Conservation (phyloP, 306 rosid species). For the Calophaca sinica region DNA sequence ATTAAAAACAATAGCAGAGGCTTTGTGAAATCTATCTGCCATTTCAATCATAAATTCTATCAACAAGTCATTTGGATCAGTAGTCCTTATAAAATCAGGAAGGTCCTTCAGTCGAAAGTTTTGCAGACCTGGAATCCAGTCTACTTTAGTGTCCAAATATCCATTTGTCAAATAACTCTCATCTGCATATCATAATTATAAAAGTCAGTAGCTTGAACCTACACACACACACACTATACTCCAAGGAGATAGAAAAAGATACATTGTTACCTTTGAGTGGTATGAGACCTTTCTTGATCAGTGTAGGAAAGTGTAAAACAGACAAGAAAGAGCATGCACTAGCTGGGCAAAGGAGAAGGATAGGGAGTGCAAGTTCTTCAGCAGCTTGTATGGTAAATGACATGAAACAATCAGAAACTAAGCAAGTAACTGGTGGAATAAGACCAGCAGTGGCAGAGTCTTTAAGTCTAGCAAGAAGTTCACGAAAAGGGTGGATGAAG, state of each 20-base stretch:
- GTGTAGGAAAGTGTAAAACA: not conserved
- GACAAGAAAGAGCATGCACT: slow-evolving; percentile 32
- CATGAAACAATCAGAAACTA: slow-evolving; percentile 35
- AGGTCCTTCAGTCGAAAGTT: slow-evolving; percentile 38
- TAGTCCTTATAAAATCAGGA: slow-evolving; percentile 9
- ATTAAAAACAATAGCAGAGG: slow-evolving; percentile 33
- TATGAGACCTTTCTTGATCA: slow-evolving; percentile 29
- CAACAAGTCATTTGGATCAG: slow-evolving; percentile 19
- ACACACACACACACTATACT: not conserved
- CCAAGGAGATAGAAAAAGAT: not conserved
- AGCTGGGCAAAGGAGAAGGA: not conserved
- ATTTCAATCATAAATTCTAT: slow-evolving; percentile 1
- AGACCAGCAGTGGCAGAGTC: slow-evolving; percentile 27
- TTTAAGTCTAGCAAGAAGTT: slow-evolving; percentile 37
- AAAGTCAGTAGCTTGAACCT: not conserved
- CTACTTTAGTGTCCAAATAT: slow-evolving; percentile 39
- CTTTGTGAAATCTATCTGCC: slow-evolving; percentile 7
- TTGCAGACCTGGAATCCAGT: slow-evolving; percentile 38
- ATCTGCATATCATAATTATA: slow-evolving; percentile 39
- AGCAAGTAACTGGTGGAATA: slow-evolving; percentile 31
- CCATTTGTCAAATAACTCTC: slow-evolving; percentile 38
- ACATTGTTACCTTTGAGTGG: slow-evolving; percentile 47
- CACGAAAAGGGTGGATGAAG: not conserved
- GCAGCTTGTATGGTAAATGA: slow-evolving; percentile 38
- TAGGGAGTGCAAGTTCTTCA: slow-evolving; percentile 41